Evolutionary conservation across 1,284 basidiomycete genomes (phyloP).

Genomic region (Leccinum griseonigrum): DNA sequence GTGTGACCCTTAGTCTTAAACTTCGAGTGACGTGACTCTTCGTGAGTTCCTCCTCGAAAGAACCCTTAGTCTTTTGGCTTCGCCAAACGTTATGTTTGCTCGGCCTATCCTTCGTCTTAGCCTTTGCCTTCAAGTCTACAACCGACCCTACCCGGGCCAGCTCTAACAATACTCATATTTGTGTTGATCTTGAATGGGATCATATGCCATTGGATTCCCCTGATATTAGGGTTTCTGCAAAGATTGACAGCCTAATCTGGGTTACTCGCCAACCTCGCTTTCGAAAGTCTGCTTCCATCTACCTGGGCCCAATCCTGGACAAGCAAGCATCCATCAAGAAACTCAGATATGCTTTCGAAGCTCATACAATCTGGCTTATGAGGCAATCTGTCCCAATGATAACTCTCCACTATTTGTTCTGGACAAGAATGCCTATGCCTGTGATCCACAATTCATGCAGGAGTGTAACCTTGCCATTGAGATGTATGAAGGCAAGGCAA

Average conservation of each 20-base stretch:
- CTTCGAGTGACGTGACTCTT: too few relatives aligned
- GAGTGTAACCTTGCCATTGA: not conserved
- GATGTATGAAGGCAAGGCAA: not conserved
- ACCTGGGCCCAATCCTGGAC: not conserved
- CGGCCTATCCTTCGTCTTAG: too few relatives aligned
- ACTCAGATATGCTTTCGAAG: constrained; percentile 12
- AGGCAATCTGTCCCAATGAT: constrained; percentile 5
- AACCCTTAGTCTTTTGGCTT: too few relatives aligned
- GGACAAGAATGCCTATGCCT: constrained; percentile 2
- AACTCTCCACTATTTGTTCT: constrained; percentile 1
- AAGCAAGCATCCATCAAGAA: not conserved
- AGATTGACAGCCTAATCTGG: not conserved
- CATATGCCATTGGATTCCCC: not conserved
- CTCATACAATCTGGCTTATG: constrained; percentile 15
- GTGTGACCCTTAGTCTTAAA: too few relatives aligned
- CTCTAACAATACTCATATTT: not conserved
- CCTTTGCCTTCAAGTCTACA: too few relatives aligned
- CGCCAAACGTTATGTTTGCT: too few relatives aligned
- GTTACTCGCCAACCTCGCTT: not conserved
- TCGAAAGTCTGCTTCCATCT: not conserved
- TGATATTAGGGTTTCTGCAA: not conserved
- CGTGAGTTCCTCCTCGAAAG: too few relatives aligned
- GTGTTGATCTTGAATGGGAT: not conserved
- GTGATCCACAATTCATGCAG: not conserved
- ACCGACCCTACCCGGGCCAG: too few relatives aligned